Base-by-base conservation (phyloP, 345 rosid genomes). In the Triadica sebifera region DNA sequence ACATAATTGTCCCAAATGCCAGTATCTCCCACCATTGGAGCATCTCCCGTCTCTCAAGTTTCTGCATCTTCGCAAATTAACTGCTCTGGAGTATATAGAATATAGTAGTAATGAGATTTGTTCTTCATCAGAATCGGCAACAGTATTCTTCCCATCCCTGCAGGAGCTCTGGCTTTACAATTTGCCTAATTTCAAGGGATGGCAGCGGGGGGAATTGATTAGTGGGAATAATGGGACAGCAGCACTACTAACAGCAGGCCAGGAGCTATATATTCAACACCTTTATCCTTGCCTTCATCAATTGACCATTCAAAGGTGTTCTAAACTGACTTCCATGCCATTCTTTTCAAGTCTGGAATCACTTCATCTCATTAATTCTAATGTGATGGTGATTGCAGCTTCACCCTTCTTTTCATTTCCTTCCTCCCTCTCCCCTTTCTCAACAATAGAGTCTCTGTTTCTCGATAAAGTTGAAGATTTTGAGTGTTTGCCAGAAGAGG, bases 51-150 rank as follows among this genome's bases (percentile, higher is more conserved):
- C 47, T 45, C 70, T 76, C 53, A 70, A 39, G 59, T 13, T 43
- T 53, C 55, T 70, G 13, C n/a, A 53, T 8, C 70, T 76, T 41
- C 41, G 17, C 19, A 41, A 53, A 8, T 29, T 70, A 20, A 12
- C 49, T 1, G 70, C 62, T 52, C 49, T 76, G 67, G 59, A 70
- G 55, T 70, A 63, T 58, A 45, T 76, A 70, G 75, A 76, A 41
- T 47, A 62, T 13, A 15, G 17, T 10, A 58, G 4, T 38, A 15
- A 20, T 39, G 58, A 17, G 8, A 13, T 22, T 0, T 19, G 22
- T 49, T 34, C 55, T 61, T 49, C 56, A 17, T 59, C 55, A 25
- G 39, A 37, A 16, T 39, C 59, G 29, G 12, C n/a, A 3, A 37
- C 15, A 15, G 50, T 56, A 8, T 47, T 61, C 75, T 72, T 72